Conservation (phyloP, 2,329 filamentous ascomycete species). For the Graphiopsis chlorocephala region DNA sequence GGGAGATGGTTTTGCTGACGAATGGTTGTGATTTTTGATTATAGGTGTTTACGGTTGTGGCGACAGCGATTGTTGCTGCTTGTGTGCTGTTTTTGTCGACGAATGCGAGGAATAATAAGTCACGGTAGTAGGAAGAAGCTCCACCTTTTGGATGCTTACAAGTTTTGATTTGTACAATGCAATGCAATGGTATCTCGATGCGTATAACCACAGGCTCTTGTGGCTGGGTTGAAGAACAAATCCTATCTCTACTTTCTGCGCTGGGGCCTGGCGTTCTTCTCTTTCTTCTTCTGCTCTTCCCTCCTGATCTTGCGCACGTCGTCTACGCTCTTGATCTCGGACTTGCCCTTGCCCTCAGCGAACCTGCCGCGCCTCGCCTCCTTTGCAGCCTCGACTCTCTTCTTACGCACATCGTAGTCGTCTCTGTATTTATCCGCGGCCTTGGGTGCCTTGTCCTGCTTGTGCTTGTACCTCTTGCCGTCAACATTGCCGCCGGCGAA, state of each 20-base stretch:
- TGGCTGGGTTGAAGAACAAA: not conserved
- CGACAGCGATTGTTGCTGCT: conserved; percentile 62
- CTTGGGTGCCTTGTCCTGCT: conserved; percentile 83
- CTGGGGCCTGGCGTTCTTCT: conserved; percentile 81
- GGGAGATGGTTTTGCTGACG: no score
- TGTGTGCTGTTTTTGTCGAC: conserved; percentile 61
- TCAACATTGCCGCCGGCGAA: conserved; percentile 31
- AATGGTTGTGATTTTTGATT: not conserved
- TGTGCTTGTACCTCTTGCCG: conserved; percentile 74
- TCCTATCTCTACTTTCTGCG: conserved; percentile 18
- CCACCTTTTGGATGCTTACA: not conserved
- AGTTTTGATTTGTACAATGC: not conserved
- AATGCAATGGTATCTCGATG: not conserved
- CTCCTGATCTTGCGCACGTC: conserved; percentile 83
- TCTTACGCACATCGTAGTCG: conserved; percentile 87
- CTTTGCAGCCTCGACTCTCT: conserved; percentile 80
- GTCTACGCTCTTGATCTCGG: conserved; percentile 75
- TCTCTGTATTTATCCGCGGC: conserved; percentile 87
- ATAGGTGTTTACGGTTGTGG: conserved; percentile 63
- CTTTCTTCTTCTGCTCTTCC: conserved; percentile 69
- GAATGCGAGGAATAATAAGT: conserved; percentile 25
- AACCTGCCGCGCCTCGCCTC: conserved; percentile 77
- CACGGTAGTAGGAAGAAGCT: not conserved
- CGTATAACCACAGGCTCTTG: not conserved
- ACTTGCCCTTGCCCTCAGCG: conserved; percentile 70